Evolutionary conservation across 345 rosid species (phyloP).

Genomic region (Citrus australasica): DNA sequence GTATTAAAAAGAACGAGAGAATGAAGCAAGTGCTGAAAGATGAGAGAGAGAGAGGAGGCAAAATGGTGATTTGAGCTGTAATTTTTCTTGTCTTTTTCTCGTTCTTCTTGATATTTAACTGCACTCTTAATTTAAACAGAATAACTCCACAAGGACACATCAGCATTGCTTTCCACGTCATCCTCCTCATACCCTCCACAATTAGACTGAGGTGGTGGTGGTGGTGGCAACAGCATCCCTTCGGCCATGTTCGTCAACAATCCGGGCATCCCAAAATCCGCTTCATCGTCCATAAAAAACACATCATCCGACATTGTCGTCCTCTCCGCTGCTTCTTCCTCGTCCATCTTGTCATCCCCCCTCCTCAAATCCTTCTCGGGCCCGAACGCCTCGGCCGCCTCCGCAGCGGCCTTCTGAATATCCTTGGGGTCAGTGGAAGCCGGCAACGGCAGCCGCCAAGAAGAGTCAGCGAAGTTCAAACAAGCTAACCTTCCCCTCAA

Average conservation of each 20-base stretch:
- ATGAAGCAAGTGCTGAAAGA: no score
- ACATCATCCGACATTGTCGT: constrained; percentile 13
- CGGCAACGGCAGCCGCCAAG: constrained; percentile 68
- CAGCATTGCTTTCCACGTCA: constrained; percentile 32
- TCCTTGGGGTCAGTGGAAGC: constrained; percentile 56
- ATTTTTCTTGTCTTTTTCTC: no score
- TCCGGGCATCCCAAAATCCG: constrained; percentile 56
- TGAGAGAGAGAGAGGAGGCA: no score
- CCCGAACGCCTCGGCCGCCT: constrained; percentile 52
- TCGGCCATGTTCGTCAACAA: constrained; percentile 67
- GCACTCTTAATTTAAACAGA: constrained; percentile 5
- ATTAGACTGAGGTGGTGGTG: constrained; percentile 45
- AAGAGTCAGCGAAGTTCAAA: constrained; percentile 87
- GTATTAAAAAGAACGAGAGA: fast-evolving
- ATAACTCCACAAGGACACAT: constrained; percentile 62
- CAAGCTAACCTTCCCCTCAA: constrained; percentile 78
- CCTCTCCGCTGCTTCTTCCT: background rate
- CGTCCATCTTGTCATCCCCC: background rate
- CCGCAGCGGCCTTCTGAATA: constrained; percentile 72
- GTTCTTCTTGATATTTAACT: no score
- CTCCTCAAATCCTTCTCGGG: constrained; percentile 11
- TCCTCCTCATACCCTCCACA: constrained; percentile 14
- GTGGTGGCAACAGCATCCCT: constrained; percentile 79
- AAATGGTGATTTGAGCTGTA: no score
- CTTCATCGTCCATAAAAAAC: constrained; percentile 64